These are phyloP conservation scores for Penicillium nucicola DNA, from an alignment of 495 filamentous ascomycete species.

Conservation along the genomic window DNA sequence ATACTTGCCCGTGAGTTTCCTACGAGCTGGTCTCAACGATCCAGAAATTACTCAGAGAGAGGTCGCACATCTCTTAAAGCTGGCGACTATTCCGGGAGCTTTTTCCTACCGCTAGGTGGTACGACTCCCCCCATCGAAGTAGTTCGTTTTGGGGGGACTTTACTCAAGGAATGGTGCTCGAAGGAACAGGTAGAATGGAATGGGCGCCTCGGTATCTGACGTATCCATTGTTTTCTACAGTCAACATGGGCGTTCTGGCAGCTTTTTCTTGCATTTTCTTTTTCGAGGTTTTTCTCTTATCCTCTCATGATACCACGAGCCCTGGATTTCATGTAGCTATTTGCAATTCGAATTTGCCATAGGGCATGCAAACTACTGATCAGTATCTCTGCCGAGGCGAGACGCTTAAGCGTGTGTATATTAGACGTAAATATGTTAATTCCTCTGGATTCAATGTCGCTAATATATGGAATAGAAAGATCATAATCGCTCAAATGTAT, in stretches of 20 bases:
- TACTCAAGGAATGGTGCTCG: slow-evolving; percentile 46
- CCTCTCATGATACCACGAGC: slow-evolving; percentile 40
- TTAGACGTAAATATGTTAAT: background rate
- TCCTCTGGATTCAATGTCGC: background rate
- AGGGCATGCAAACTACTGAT: slow-evolving; percentile 9
- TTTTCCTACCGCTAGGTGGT: slow-evolving; percentile 41
- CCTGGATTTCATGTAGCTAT: slow-evolving; percentile 22
- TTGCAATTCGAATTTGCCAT: slow-evolving; percentile 21
- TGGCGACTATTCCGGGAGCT: slow-evolving; percentile 42
- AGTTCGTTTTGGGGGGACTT: slow-evolving; percentile 41
- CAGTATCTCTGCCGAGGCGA: background rate
- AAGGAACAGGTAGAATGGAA: slow-evolving; percentile 44
- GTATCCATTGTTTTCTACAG: background rate
- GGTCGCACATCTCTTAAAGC: slow-evolving; percentile 31
- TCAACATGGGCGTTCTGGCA: background rate
- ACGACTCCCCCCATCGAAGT: slow-evolving; percentile 44
- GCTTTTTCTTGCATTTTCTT: slow-evolving; percentile 1
- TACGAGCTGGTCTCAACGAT: slow-evolving; percentile 42
- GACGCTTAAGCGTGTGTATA: background rate
- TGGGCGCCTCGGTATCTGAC: slow-evolving; percentile 31
- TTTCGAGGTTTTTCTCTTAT: slow-evolving; percentile 2
- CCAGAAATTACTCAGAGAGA: slow-evolving; percentile 33
- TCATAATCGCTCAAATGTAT: slow-evolving; percentile 9
- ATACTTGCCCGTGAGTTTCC: slow-evolving; percentile 43
- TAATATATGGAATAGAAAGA: background rate